A percentile compares a stretch with the other conserved stretches of the same genome.
phyloP scores from a whole-genome alignment of 495 filamentous ascomycete species.

The Daldinia loculata region DNA sequence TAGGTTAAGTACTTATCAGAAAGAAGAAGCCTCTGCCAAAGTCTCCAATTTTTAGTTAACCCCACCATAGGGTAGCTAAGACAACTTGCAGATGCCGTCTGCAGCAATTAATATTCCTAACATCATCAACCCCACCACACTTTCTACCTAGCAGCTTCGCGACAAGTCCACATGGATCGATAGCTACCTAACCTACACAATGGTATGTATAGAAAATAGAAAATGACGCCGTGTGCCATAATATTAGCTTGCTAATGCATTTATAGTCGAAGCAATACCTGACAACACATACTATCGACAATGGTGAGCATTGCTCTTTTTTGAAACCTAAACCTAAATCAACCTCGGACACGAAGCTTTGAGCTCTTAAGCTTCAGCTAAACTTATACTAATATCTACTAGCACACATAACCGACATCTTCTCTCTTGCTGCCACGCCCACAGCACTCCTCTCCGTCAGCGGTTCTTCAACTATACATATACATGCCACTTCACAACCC shows the following conservation, averaged over 20 bases:
- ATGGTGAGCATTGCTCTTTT: slow-evolving; percentile 64
- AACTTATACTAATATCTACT: slow-evolving; percentile 18
- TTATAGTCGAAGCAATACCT: slow-evolving; percentile 96
- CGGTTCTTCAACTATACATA: slow-evolving; percentile 78
- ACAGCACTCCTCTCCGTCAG: slow-evolving; percentile 80
- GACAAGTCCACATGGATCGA: slow-evolving; percentile 22
- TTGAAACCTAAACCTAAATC: not conserved
- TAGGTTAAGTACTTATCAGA: not conserved
- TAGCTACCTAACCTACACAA: slow-evolving; percentile 27
- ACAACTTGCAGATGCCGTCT: not conserved
- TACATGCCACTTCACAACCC: slow-evolving; percentile 74
- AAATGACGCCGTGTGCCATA: not conserved
- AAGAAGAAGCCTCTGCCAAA: not conserved
- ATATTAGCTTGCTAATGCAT: not conserved
- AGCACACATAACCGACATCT: slow-evolving; percentile 92
- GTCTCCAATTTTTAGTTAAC: slow-evolving; percentile 4
- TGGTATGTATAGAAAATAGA: slow-evolving; percentile 23
- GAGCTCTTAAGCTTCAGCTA: not conserved
- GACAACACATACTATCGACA: slow-evolving; percentile 85
- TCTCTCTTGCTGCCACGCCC: slow-evolving; percentile 83
- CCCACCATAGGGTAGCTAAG: slow-evolving; percentile 34
- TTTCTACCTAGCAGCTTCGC: slow-evolving; percentile 17
- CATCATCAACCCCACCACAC: slow-evolving; percentile 36
- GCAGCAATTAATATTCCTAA: slow-evolving; percentile 6
- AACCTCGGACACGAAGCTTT: slow-evolving; percentile 1